These are phyloP conservation scores for Lanmaoa pseudosensibilis DNA, from an alignment of 768 basidiomycete genomes.

Conservation along the genomic window DNA sequence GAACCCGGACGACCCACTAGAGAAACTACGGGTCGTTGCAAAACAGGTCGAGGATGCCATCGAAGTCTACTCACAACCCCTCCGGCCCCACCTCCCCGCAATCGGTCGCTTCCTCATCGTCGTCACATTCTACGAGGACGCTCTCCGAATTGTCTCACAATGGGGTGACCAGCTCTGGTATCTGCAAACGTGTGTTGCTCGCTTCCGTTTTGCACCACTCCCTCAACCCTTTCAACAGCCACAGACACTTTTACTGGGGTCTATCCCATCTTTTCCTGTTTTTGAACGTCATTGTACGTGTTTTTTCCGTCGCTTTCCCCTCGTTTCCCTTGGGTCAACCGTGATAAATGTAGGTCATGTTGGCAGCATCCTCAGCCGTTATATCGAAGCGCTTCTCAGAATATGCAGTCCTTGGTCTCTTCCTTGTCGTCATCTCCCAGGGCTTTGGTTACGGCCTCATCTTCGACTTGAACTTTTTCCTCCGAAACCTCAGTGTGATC, in stretches of 20 bases:
- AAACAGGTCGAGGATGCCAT: slow-evolving; percentile 87
- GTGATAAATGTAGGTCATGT: slow-evolving; percentile 68
- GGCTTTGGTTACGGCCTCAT: slow-evolving; percentile 99
- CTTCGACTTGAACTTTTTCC: slow-evolving; percentile 99
- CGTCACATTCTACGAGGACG: slow-evolving; percentile 97
- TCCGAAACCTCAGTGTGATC: slow-evolving; percentile 96
- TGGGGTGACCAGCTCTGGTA: slow-evolving; percentile 99
- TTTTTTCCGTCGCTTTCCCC: background rate
- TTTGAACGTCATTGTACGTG: slow-evolving; percentile 84
- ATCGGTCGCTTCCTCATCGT: slow-evolving; percentile 97
- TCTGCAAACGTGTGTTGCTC: slow-evolving; percentile 76
- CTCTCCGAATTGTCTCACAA: slow-evolving; percentile 88
- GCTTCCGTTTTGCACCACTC: background rate
- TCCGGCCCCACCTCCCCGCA: slow-evolving; percentile 91
- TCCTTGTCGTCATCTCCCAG: slow-evolving; percentile 90
- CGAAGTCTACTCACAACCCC: slow-evolving; percentile 89
- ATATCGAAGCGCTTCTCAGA: slow-evolving; percentile 87
- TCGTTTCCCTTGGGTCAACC: background rate
- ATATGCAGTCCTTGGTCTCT: slow-evolving; percentile 85
- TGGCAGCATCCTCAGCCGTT: slow-evolving; percentile 77
- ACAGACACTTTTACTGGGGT: slow-evolving; percentile 95
- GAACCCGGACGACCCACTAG: slow-evolving; percentile 78
- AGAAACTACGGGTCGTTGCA: slow-evolving; percentile 69
- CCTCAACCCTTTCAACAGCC: slow-evolving; percentile 48
- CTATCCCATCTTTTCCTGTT: slow-evolving; percentile 91